A percentile compares a stretch with the other conserved stretches of the same genome.
phyloP scores from a whole-genome alignment of 2,329 filamentous ascomycete species.

The Falciphora oryzae region DNA sequence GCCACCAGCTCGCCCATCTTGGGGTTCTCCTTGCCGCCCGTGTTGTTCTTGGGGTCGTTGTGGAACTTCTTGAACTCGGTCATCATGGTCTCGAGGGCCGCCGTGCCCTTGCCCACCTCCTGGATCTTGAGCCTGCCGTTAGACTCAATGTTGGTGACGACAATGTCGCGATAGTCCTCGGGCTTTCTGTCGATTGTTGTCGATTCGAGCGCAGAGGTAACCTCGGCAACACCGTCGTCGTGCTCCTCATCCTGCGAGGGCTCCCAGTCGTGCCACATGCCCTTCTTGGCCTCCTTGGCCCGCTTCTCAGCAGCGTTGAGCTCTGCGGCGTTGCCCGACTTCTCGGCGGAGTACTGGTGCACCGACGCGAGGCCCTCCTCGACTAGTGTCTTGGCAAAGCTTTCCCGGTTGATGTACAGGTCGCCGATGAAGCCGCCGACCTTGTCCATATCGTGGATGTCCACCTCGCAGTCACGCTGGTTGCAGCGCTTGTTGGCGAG shows the following conservation, averaged over 20 bases:
- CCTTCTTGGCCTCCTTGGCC: conserved; percentile 84
- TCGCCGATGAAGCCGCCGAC: conserved; percentile 95
- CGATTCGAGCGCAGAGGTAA: conserved; percentile 38
- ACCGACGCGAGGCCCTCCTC: conserved; percentile 93
- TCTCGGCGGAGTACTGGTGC: conserved; percentile 92
- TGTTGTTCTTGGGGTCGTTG: conserved; percentile 71
- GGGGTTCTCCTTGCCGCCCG: conserved; percentile 62
- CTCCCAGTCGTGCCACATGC: conserved; percentile 91
- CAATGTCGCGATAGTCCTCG: conserved; percentile 84
- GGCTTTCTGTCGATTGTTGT: conserved; percentile 58
- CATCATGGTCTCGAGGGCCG: conserved; percentile 82
- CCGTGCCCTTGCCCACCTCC: conserved; percentile 79
- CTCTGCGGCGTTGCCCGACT: conserved; percentile 82
- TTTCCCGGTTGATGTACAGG: conserved; percentile 89
- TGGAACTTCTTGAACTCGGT: conserved; percentile 88
- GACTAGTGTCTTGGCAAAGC: conserved; percentile 86
- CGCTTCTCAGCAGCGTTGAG: conserved; percentile 80
- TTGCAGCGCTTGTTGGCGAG: conserved; percentile 82
- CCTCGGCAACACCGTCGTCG: conserved; percentile 43
- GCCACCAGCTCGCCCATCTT: conserved; percentile 90
- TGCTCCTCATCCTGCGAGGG: conserved; percentile 74
- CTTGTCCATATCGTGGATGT: conserved; percentile 93
- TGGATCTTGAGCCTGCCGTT: conserved; percentile 85
- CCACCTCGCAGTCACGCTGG: conserved; percentile 93
- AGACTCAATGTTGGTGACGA: conserved; percentile 83